Evolutionary conservation across 1,139 yeast species (phyloP).

Genomic region (Lodderomyces parapsilosis): DNA sequence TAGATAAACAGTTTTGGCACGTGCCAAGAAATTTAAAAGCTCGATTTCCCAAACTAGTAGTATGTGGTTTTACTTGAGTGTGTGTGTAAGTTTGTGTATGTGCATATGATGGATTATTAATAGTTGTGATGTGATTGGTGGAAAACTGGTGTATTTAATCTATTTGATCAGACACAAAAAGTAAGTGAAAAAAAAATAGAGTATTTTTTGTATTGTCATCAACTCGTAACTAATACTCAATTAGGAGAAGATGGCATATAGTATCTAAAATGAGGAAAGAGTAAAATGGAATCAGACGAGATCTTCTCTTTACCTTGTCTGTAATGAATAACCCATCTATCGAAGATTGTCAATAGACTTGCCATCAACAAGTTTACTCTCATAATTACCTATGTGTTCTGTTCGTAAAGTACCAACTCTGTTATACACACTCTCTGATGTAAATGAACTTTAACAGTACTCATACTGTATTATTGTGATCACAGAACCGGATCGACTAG

Average conservation of each 20-base stretch:
- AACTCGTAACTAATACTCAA: not conserved
- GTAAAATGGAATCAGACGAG: not conserved
- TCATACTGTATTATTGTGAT: too few species aligned
- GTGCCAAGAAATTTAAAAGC: not conserved
- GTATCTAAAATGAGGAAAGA: not conserved
- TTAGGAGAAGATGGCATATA: not conserved
- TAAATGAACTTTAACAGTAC: too few species aligned
- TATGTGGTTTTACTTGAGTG: too few species aligned
- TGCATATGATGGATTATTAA: not conserved
- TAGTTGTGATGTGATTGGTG: not conserved
- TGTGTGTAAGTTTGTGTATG: too few species aligned
- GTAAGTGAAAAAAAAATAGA: not conserved
- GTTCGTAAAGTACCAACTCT: too few species aligned
- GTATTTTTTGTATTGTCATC: not conserved
- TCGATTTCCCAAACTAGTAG: not conserved
- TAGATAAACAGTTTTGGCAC: not conserved
- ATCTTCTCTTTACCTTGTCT: not conserved
- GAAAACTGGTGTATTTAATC: not conserved
- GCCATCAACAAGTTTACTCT: not conserved
- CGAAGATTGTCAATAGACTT: too few species aligned
- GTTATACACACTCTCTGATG: too few species aligned
- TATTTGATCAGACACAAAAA: not conserved
- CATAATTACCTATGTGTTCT: not conserved
- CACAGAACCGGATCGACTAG: not conserved
- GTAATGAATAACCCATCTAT: not conserved